Base-by-base conservation (phyloP, 495 filamentous ascomycete genomes). In the Penicillium bovifimosum region DNA sequence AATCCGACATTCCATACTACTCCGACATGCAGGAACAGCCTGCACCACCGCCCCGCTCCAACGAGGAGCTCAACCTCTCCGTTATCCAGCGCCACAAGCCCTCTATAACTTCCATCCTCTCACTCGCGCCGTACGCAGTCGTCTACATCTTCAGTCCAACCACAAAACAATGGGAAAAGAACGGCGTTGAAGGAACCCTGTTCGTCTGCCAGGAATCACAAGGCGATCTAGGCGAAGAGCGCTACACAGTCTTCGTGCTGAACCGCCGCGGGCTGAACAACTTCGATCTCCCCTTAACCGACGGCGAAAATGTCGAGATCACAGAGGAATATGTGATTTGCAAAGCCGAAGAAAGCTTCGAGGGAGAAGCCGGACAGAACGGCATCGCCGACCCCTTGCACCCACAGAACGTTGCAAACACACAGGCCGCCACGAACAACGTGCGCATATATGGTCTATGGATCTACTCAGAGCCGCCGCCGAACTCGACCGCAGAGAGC, bases 81-180 rank as follows among this genome's bases (percentile, higher is more conserved):
- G 90, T 95, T 31, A 73, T 95, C 14, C 82, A 78, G 26, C 85
- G 88, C 41, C 87, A 95, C 67, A 78, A 86, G 43, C 86, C 88
- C 27, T 63, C 70, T 52, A 79, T 92, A 53, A 74, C 67, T 38
- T 72, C 74, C 36, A 86, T 96, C 58, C 69, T 87, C 42, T 83
- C 82, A 44, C 85, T 91, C 53, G 88, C 88, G 16, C 83, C 86
- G 24, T 90, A 88, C 64, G 83, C 83, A 39, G 85, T 89, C 8
- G 77, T 95, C 47, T 96, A 95, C 73, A 73, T 75, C 58, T 92
- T 92, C 71, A 76, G 72, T 34, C 76, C 80, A 17, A 67, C 74
- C 3, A 68, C 78, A 4, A 64, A 77, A 43, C 68, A 74, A 50
- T 96, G 91, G 91, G 85, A 92, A 59, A 92, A 90, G 65, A 75